Evolutionary conservation across 306 rosid genomes (phyloP), one percentile per base, ranked within the genome.

Genomic region (Lithocarpus polystachyus): DNA sequence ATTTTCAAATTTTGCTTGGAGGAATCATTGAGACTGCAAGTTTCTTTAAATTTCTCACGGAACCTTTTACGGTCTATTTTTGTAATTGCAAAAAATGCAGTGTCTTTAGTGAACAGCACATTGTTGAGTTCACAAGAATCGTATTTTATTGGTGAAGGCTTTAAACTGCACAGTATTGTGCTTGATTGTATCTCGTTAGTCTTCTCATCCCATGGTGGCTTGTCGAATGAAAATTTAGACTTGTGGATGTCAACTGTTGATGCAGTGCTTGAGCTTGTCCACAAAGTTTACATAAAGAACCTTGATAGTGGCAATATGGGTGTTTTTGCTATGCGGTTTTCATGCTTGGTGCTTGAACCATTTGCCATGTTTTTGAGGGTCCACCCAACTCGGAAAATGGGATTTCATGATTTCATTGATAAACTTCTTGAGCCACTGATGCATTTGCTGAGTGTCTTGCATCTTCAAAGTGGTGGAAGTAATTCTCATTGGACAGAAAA

Each of bases 351-450:
- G 83, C 92, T 91, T 81, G 92, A 89, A 78, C 96, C 96, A 14
- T 95, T 95, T 88, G 80, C 97, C 83, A 92, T 80, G 79, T 92
- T 94, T 86, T 82, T 92, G 68, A 82, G 86, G 80, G 84, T 78
- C 54, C 96, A 90, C 76, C 91, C 88, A 29, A 84, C 89, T 73
- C 86, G 85, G 83, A 88, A 95, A 83, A 81, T 81, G 18, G 89
- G 94, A 75, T 95, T 95, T 89, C 90, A 60, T 40, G 85, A 84
- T 80, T 92, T 92, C 74, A 82, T 93, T 65, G 85, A 91, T 77
- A 87, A 89, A 80, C 95, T 95, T 85, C 90, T 95, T 17, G 98
- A 95, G 83, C 95, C 89, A 56, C 81, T 91, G 72, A 74, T 95
- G 94, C 91, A 86, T 62, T 84, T 91, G 73, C 80, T 76, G 12